phyloP scores from a whole-genome alignment of 768 basidiomycete genomes.

The Russula olivacea region DNA sequence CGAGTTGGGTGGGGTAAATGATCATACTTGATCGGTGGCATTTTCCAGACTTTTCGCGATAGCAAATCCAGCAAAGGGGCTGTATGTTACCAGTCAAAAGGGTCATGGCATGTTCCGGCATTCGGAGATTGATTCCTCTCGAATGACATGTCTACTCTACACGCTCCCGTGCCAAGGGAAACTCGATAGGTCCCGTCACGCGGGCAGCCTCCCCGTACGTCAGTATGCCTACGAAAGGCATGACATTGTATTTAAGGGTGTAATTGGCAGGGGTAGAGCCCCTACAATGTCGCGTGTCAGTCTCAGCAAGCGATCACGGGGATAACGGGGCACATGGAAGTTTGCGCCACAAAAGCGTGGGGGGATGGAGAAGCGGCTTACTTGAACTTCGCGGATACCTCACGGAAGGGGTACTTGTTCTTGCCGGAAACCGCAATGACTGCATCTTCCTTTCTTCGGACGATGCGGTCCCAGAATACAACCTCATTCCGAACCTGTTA shows the following conservation, averaged over 20 bases:
- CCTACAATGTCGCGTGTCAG: constrained; percentile 36
- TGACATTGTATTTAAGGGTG: constrained; percentile 78
- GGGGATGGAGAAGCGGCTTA: constrained; percentile 36
- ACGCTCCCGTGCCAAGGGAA: constrained; percentile 29
- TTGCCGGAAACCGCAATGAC: constrained; percentile 56
- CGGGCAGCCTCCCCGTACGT: constrained; percentile 68
- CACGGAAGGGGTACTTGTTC: constrained; percentile 83
- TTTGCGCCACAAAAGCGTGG: neutral
- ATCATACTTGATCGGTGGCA: neutral
- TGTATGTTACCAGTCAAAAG: neutral
- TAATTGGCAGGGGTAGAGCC: constrained; percentile 61
- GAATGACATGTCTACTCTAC: constrained; percentile 14
- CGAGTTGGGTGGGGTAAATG: neutral
- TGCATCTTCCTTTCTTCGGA: constrained; percentile 74
- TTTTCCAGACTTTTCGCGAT: neutral
- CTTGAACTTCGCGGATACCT: constrained; percentile 69
- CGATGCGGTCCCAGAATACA: constrained; percentile 89
- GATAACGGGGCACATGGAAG: constrained; percentile 9
- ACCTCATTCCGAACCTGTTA: constrained; percentile 64
- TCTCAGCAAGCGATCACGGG: constrained; percentile 21
- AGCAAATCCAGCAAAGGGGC: neutral
- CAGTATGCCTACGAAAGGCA: constrained; percentile 83
- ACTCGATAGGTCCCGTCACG: constrained; percentile 34
- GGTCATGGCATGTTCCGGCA: neutral
- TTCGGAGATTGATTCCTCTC: neutral